Conservation (phyloP, 768 basidiomycete species). For the Exsudoporus frostii region DNA sequence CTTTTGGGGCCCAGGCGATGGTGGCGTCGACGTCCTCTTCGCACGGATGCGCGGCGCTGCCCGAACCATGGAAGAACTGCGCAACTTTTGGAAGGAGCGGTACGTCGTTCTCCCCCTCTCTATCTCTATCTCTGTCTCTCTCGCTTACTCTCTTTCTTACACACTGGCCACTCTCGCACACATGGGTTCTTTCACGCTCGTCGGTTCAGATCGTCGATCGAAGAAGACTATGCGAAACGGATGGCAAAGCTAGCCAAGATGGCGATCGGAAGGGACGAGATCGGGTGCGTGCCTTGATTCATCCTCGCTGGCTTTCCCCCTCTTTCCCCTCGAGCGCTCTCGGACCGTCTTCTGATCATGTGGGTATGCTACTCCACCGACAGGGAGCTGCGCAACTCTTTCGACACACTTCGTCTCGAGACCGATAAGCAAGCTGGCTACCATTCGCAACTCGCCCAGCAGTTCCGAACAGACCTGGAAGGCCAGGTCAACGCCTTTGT, state of each 20-base stretch:
- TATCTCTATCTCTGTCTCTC: not conserved
- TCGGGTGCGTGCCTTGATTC: conserved; percentile 62
- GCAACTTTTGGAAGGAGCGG: conserved; percentile 93
- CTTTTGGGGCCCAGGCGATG: conserved; percentile 90
- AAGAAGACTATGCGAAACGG: conserved; percentile 93
- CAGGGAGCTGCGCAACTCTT: conserved; percentile 77
- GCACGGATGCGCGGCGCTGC: conserved; percentile 83
- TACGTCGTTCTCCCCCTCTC: conserved; percentile 34
- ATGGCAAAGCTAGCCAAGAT: conserved; percentile 75
- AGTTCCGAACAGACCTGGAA: conserved; percentile 77
- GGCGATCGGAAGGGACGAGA: conserved; percentile 82
- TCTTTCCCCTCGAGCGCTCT: not conserved
- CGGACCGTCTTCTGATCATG: conserved; percentile 6
- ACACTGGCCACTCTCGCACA: not conserved
- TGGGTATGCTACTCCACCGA: not conserved
- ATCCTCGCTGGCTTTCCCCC: not conserved
- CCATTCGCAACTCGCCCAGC: conserved; percentile 71
- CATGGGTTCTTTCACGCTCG: conserved; percentile 2
- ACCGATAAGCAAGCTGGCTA: conserved; percentile 77
- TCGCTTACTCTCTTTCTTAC: not conserved
- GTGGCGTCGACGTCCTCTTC: conserved; percentile 87
- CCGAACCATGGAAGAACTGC: conserved; percentile 86
- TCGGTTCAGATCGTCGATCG: conserved; percentile 68
- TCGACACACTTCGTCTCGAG: conserved; percentile 79
- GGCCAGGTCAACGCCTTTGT: conserved; percentile 56